These are phyloP conservation scores for Pythium sp. DNA, from an alignment of 352 stramenopile genomes.

Conservation along the genomic window DNA sequence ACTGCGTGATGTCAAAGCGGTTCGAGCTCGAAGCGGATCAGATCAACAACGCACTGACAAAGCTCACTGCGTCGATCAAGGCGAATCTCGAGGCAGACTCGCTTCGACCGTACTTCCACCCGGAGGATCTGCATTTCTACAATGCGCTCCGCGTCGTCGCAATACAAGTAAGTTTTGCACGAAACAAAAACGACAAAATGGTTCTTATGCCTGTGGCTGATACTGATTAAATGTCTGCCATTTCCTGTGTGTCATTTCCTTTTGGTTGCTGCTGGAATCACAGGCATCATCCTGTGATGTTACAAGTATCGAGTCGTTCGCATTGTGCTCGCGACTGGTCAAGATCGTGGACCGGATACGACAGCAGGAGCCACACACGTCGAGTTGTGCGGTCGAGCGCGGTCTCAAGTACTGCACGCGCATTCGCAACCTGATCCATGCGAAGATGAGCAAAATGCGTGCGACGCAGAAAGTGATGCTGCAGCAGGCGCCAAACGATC, in stretches of 20 bases:
- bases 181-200: neutral
- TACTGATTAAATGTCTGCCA: neutral
- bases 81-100: slow-evolving; percentile 42
- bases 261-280: neutral
- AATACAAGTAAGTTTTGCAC: slow-evolving; percentile 35
- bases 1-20: slow-evolving; percentile 72
- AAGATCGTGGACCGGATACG: slow-evolving; percentile 78
- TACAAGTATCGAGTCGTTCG: slow-evolving; percentile 71
- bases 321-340: slow-evolving; percentile 66
- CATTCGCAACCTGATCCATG: slow-evolving; percentile 71
- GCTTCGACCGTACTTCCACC: slow-evolving; percentile 41
- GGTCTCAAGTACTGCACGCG: slow-evolving; percentile 54
- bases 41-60: slow-evolving; percentile 64
- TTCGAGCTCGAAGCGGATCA: slow-evolving; percentile 76
- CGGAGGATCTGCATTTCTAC: slow-evolving; percentile 67
- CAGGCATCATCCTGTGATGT: slow-evolving; percentile 72
- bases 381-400: slow-evolving; percentile 45
- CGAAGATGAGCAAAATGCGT: slow-evolving; percentile 88
- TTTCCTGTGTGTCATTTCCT: slow-evolving; percentile 2
- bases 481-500: slow-evolving; percentile 45
- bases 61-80: slow-evolving; percentile 56
- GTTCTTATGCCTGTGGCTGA: neutral
- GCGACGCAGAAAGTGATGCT: slow-evolving; percentile 81
- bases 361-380: slow-evolving; percentile 44
- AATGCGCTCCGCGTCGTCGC: slow-evolving; percentile 65